Conservation (phyloP, 352 stramenopile genomes). For the Thalassiosira mediterranea region DNA sequence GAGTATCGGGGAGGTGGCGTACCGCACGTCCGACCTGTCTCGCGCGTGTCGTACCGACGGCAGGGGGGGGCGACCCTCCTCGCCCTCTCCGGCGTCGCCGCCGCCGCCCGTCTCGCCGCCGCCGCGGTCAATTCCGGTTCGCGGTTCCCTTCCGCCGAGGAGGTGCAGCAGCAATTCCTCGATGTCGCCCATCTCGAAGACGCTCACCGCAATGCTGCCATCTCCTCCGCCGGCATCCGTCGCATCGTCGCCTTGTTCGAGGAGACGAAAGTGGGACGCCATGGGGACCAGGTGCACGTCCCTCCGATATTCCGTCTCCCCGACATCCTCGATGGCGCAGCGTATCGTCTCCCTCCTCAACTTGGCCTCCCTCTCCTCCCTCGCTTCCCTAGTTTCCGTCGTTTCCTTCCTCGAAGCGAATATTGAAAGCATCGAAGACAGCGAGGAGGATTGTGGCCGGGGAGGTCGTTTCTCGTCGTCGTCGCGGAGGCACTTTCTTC, state of each 20-base stretch:
- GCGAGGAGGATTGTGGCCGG: too few species aligned
- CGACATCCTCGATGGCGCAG: constrained; percentile 29
- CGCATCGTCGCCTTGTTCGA: constrained; percentile 9
- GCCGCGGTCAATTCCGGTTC: neutral
- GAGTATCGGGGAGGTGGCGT: constrained; percentile 31
- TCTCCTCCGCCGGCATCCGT: neutral
- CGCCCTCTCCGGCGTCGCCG: too few species aligned
- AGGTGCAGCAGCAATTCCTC: constrained; percentile 12
- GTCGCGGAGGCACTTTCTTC: constrained; percentile 21
- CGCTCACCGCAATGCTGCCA: constrained; percentile 15
- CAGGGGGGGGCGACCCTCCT: too few species aligned
- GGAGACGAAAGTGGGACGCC: constrained; percentile 33
- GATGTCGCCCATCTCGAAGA: constrained; percentile 27
- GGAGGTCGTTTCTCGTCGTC: too few species aligned
- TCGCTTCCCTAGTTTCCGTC: neutral
- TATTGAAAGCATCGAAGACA: too few species aligned
- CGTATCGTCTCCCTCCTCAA: constrained; percentile 17
- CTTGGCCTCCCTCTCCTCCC: neutral
- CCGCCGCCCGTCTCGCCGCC: neutral
- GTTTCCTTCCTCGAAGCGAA: too few species aligned
- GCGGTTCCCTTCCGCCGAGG: neutral
- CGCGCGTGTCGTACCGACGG: too few species aligned
- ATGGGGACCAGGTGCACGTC: constrained; percentile 36
- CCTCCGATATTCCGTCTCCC: constrained; percentile 16
- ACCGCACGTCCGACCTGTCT: constrained; percentile 21